These are phyloP conservation scores for Debaryomyces udenii DNA, from an alignment of 1,139 yeast species.

Conservation along the genomic window DNA sequence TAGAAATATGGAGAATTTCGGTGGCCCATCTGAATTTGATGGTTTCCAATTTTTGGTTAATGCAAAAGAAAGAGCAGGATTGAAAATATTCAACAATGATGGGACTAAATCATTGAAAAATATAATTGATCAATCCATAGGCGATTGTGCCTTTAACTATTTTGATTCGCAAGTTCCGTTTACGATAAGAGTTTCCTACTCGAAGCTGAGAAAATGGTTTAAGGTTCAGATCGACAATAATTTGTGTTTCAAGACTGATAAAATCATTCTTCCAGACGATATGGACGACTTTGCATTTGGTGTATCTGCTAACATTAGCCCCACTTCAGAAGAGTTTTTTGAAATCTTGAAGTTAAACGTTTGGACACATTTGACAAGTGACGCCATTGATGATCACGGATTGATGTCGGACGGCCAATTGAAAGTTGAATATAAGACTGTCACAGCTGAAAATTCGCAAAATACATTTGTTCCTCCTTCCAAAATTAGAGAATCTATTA, in stretches of 20 bases:
- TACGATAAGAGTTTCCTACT: conserved; percentile 65
- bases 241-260: conserved; percentile 66
- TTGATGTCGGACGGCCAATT: conserved; percentile 49
- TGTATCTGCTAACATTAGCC: conserved; percentile 46
- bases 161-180: conserved; percentile 72
- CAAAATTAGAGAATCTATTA: conserved; percentile 36
- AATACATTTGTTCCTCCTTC: conserved; percentile 24
- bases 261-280: conserved; percentile 41
- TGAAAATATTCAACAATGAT: conserved; percentile 63
- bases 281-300: conserved; percentile 49
- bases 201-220: conserved; percentile 43
- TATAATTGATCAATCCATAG: conserved; percentile 41
- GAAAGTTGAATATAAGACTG: conserved; percentile 26
- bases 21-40: conserved; percentile 56
- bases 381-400: conserved; percentile 61
- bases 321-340: conserved; percentile 52
- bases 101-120: conserved; percentile 41
- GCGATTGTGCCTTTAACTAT: conserved; percentile 59
- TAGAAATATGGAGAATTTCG: conserved; percentile 36
- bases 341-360: conserved; percentile 61
- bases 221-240: conserved; percentile 72
- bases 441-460: conserved; percentile 15
- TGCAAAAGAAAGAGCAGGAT: conserved; percentile 49
- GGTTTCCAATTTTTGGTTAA: conserved; percentile 64
- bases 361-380: conserved; percentile 56